A percentile compares a stretch with the other conserved stretches of the same genome.
Evolutionary conservation across 371 early-diverging fungal genomes (phyloP).

Genomic region (Actinomortierella ambigua): DNA sequence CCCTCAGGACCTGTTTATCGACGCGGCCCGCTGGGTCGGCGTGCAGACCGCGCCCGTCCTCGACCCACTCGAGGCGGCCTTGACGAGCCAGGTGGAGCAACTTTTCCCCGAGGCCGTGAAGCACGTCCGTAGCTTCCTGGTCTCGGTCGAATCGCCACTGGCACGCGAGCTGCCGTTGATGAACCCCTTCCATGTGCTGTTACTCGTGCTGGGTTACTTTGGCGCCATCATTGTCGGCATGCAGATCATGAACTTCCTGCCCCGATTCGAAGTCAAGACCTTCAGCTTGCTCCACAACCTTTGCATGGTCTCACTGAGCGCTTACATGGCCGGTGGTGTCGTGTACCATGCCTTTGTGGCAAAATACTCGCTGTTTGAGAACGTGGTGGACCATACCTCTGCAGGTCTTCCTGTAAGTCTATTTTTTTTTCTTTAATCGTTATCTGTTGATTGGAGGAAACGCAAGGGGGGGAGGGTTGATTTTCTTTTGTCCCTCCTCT

Average conservation of each 20-base stretch:
- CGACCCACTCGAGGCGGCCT: constrained; percentile 40
- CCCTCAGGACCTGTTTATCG: constrained; percentile 46
- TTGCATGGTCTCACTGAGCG: constrained; percentile 51
- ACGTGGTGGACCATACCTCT: constrained; percentile 45
- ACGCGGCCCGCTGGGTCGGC: constrained; percentile 31
- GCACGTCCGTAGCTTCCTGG: constrained; percentile 32
- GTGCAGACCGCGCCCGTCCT: constrained; percentile 40
- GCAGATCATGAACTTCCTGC: constrained; percentile 48
- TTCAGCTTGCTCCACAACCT: constrained; percentile 58
- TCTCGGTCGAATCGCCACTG: constrained; percentile 47
- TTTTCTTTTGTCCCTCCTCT: not conserved
- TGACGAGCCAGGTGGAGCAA: constrained; percentile 26
- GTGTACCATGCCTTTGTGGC: constrained; percentile 50
- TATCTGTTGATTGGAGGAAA: too few relatives aligned
- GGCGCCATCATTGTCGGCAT: constrained; percentile 51
- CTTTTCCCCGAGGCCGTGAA: constrained; percentile 26
- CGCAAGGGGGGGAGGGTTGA: too few relatives aligned
- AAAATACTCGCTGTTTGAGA: constrained; percentile 54
- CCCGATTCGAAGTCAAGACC: constrained; percentile 49
- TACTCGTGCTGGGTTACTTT: constrained; percentile 53
- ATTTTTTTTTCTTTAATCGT: constrained; percentile 1
- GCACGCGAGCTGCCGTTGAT: constrained; percentile 56
- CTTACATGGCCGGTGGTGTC: constrained; percentile 58
- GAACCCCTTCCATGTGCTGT: constrained; percentile 62
- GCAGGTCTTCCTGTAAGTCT: constrained; percentile 50